Percentiles rank a stretch among this genome's conserved stretches.
phyloP scores from a whole-genome alignment of 331 rosid genomes.

The Malus hybrid region DNA sequence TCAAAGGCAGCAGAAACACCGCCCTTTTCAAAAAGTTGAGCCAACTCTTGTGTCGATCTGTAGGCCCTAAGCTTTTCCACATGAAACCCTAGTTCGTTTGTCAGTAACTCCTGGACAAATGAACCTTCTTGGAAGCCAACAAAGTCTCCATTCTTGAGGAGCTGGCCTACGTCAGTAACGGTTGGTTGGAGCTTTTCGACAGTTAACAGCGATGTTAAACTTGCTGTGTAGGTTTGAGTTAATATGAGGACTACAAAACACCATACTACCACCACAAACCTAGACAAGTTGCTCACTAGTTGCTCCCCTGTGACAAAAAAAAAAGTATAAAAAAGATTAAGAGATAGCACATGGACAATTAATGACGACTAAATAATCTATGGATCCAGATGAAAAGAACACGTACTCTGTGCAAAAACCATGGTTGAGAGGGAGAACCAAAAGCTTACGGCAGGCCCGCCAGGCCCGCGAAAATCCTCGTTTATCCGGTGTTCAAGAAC shows the following conservation, averaged over 20 bases:
- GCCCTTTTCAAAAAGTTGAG: background rate
- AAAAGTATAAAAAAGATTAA: background rate
- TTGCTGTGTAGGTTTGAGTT: background rate
- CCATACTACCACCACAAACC: background rate
- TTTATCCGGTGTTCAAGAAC: conserved; percentile 48
- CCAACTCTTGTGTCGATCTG: background rate
- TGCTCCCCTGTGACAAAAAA: background rate
- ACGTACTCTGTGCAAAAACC: conserved; percentile 53
- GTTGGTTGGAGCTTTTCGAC: background rate
- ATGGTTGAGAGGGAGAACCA: conserved; percentile 55
- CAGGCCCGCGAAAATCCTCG: conserved; percentile 29
- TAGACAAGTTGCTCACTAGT: background rate
- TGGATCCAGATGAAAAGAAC: too few species aligned
- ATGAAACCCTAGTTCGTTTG: background rate
- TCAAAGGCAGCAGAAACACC: background rate
- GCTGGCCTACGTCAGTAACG: background rate
- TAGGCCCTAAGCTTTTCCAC: background rate
- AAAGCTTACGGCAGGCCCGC: conserved; percentile 43
- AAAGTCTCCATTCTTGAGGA: background rate
- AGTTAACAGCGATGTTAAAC: background rate
- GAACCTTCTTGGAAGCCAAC: background rate
- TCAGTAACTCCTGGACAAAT: background rate
- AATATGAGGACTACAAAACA: background rate
- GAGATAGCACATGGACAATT: too few species aligned
- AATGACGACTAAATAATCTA: too few species aligned